Base-by-base conservation (phyloP, 768 basidiomycete genomes). In the Suillus lakei region DNA sequence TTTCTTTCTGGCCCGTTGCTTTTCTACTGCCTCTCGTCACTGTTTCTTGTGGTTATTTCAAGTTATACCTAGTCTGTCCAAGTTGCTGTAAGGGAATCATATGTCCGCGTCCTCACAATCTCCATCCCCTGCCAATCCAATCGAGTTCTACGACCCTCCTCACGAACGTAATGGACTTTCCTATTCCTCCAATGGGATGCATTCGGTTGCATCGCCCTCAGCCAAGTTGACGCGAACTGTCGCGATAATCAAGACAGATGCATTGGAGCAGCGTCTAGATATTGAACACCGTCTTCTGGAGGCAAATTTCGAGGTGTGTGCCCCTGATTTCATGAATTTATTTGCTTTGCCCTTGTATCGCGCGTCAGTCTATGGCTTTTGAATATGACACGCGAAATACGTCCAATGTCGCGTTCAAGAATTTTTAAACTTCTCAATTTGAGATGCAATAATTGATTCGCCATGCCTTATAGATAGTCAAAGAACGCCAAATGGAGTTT, bases 401-500 rank as follows among this genome's bases (percentile, higher is more conserved):
- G 16, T 18, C 5, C 32, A 28, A 8, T 39, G 36, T 39, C 23
- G 10, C 56, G 55, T 38, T 23, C n/a, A 56, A 39, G 16, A 38
- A 38, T 30, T 13, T 13, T 3, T 7, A n/a, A 3, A 59, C 39
- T 59, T 58, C 53, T 38, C 5, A 5, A 38, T 62, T 67, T 56
- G 39, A n/a, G 56, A 50, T 61, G 48, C 61, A 65, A 26, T n/a
- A 38, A 62, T 63, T 71, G 43, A 76, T 64, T n/a, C 23, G 62
- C 43, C 26, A 66, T 66, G 62, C 68, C 62, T 50, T 67, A 36
- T 74, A 91, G 91, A 92, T 95, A 71, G 87, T 92, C 65, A 95
- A 95, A 77, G 93, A 94, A 76, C 81, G 93, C 23, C 92, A 93
- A 76, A 92, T 95, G 90, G 91, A 92, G 68, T 94, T 95, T 70